A percentile compares a stretch with the other conserved stretches of the same genome.
Conservation (phyloP, 331 rosid genomes). For the Pyrus hybrid region DNA sequence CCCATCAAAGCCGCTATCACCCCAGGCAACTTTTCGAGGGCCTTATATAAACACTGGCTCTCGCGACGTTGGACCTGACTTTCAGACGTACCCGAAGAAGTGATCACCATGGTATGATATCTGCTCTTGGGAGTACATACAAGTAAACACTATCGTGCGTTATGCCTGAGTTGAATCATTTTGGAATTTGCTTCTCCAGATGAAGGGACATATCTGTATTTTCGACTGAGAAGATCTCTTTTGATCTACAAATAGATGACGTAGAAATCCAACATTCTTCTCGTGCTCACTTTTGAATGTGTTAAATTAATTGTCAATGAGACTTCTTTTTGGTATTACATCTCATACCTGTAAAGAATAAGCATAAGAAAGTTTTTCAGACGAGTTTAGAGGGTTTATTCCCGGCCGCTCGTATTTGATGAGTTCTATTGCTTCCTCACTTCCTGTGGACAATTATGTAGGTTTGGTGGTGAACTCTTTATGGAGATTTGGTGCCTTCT, state of each 20-base stretch:
- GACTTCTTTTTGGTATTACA: background rate
- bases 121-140: background rate
- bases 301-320: background rate
- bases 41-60: conserved; percentile 95
- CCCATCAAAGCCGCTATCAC: conserved; percentile 69
- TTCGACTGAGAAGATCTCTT: background rate
- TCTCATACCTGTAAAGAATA: background rate
- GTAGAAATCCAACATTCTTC: background rate
- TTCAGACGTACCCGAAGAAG: conserved; percentile 49
- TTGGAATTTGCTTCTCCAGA: background rate
- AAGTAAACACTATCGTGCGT: background rate
- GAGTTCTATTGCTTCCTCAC: no score
- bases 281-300: background rate
- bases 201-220: conserved; percentile 8
- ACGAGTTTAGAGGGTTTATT: no score
- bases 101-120: background rate
- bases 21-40: conserved; percentile 94
- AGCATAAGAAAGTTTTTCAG: background rate
- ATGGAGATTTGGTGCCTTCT: no score
- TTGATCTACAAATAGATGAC: background rate
- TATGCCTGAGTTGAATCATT: background rate
- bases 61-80: conserved; percentile 81
- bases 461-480: no score
- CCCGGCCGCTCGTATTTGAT: no score
- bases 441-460: no score